A percentile compares a stretch with the other conserved stretches of the same genome.
phyloP scores from a whole-genome alignment of 306 rosid genomes.

The Medicago truncatula region MtrunA17r5.0-ANR NC_053043.1:6850501-6851000 shows the following conservation, averaged over 20 bases:
- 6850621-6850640: slow-evolving; percentile 84
- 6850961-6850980: slow-evolving; percentile 91
- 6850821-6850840: slow-evolving; percentile 66
- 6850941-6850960: slow-evolving; percentile 86
- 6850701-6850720: slow-evolving; percentile 63
- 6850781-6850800: slow-evolving; percentile 62
- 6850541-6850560: slow-evolving; percentile 75
- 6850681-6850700: slow-evolving; percentile 69
- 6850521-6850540: slow-evolving; percentile 84
- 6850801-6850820: slow-evolving; percentile 59
- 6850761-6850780: slow-evolving; percentile 81
- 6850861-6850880: slow-evolving; percentile 84
- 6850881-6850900: slow-evolving; percentile 87
- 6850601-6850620: slow-evolving; percentile 84
- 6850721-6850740: slow-evolving; percentile 76
- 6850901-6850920: slow-evolving; percentile 97
- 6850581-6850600: slow-evolving; percentile 76
- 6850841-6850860: slow-evolving; percentile 62
- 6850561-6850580: slow-evolving; percentile 57
- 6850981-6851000: slow-evolving; percentile 92
- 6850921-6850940: slow-evolving; percentile 79
- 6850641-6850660: slow-evolving; percentile 93
- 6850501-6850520: slow-evolving; percentile 79
- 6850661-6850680: slow-evolving; percentile 83
- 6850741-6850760: slow-evolving; percentile 84